Conservation (phyloP, 805 yeast genomes). For the Candida peoriensis region DNA sequence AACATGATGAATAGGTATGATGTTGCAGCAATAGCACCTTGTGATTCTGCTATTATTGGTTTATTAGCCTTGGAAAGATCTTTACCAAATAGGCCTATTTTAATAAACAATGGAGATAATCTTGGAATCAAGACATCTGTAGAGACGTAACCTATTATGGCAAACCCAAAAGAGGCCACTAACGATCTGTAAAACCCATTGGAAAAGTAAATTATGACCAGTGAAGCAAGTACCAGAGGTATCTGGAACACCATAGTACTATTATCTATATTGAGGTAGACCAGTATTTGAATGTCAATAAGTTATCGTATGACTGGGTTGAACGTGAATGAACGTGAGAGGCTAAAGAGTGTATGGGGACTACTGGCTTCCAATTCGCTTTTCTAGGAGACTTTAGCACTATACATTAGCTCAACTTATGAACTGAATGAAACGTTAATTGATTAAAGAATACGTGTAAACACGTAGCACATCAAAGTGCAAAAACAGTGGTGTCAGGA, state of each 20-base stretch:
- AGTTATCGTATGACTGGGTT: too few species aligned
- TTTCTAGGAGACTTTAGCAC: too few species aligned
- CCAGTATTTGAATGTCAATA: too few species aligned
- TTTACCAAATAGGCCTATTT: conserved; percentile 78
- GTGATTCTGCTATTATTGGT: conserved; percentile 81
- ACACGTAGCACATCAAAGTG: too few species aligned
- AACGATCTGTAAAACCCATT: conserved; percentile 20
- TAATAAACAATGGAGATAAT: conserved; percentile 59
- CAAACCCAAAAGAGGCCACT: conserved; percentile 57
- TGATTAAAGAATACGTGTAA: too few species aligned
- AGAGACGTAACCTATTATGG: conserved; percentile 58
- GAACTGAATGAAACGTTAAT: too few species aligned
- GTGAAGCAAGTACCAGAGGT: conserved; percentile 7
- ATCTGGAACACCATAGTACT: conserved; percentile 3
- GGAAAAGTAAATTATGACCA: conserved; percentile 14
- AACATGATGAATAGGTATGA: conserved; percentile 79
- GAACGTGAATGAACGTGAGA: too few species aligned
- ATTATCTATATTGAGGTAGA: too few species aligned
- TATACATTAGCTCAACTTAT: too few species aligned
- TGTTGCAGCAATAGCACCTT: conserved; percentile 86
- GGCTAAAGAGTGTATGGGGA: too few species aligned
- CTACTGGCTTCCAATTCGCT: too few species aligned
- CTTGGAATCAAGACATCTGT: conserved; percentile 63
- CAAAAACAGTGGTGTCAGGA: too few species aligned
- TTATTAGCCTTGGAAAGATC: conserved; percentile 75